Evolutionary conservation across 1,284 basidiomycete species (phyloP), one percentile per base, ranked within the genome.

Genomic region (Naganishia albida): DNA sequence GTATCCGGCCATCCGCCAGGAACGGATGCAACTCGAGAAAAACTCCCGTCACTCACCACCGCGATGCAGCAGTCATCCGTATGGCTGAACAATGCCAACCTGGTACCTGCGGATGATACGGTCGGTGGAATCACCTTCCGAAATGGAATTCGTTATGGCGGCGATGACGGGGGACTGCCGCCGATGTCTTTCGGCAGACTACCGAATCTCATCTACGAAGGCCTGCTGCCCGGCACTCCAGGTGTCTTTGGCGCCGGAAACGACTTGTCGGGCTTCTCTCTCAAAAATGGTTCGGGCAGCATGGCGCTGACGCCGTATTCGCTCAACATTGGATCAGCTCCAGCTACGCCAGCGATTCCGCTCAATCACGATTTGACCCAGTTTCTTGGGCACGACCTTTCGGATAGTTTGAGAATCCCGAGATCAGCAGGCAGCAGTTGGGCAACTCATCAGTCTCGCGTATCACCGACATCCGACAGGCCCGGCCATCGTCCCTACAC

Each of bases 81-180:
- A 6, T 68, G 67, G 67, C 56, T 64, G 18, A 30, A 30, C 16
- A 54, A 63, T 20, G 30, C 59, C 39, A 53, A 64, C n/a, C 28
- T 56, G 2, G 42, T 60, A 8, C 42, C 55, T 10, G 20, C 28
- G 13, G 53, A 52, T 39, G 65, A 62, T 12, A 46, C 34, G n/a
- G 54, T 48, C 2, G 66, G 66, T n/a, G 67, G 67, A 10, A 34
- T 65, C 23, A 18, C n/a, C 0, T 68, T 56, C 20, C 51, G 57
- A 18, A 54, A 68, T 28, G 67, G 67, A 12, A 68, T 68, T 49
- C 63, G 67, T 16, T 57, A 68, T 50, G 67, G 67, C 30, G 67
- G 67, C 0, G 67, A 68, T 44, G 67, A 68, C 46, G 67, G 67
- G 6, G 54, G 40, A 7, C 30, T 53, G 48, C 60, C 65, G 7